Base-by-base conservation (phyloP, 1,284 basidiomycete genomes). In the Amylostereum areolatum region DNA sequence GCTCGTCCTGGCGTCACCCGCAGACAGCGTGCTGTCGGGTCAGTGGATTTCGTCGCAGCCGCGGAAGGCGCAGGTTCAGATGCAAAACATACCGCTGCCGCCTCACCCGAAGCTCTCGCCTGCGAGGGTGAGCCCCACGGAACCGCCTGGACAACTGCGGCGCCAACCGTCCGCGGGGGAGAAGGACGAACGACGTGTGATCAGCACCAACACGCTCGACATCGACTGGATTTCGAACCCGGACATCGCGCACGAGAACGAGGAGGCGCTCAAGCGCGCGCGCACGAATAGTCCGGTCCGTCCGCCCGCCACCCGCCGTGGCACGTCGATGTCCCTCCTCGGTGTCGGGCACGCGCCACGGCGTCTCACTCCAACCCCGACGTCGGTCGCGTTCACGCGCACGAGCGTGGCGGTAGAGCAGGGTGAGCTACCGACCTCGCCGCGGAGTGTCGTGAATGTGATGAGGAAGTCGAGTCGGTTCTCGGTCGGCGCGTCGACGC, bases 341-440 rank as follows among this genome's bases (percentile, higher is more conserved):
- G 60, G 58, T 49, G 47, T 63, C 11, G 62, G 60, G 33, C 53
- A 41, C 34, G 59, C 51, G 29, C 57, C 60, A 44, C 42, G 51
- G 43, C 52, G 57, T 34, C 46, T 51, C 18, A 61, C 60, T 42
- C 57, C 59, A 43, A 51, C 52, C 4, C 55, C 60, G 27, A 57
- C 45, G 28, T 48, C 48, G 31, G 51, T 50, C 12, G 52, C 49
- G 46, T 50, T 51, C 10, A 34, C 56, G 49, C 57, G 61, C 29
- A 59, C 55, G 28, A 62, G 61, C 50, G 39, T 61, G 41, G 55
- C 51, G 47, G 57, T 54, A 36, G 56, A 59, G 51, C 40, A 56
- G 9, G 58, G 10, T 27, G 35, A 30, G 43, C 9, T 48, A 10
- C 41, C 47, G 18, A 18, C 18, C 9, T 28, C 10, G 29, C 28